These are phyloP conservation scores for Pseudogymnoascus pannorum DNA, from an alignment of 2,329 filamentous ascomycete species.

Conservation along the genomic window DNA sequence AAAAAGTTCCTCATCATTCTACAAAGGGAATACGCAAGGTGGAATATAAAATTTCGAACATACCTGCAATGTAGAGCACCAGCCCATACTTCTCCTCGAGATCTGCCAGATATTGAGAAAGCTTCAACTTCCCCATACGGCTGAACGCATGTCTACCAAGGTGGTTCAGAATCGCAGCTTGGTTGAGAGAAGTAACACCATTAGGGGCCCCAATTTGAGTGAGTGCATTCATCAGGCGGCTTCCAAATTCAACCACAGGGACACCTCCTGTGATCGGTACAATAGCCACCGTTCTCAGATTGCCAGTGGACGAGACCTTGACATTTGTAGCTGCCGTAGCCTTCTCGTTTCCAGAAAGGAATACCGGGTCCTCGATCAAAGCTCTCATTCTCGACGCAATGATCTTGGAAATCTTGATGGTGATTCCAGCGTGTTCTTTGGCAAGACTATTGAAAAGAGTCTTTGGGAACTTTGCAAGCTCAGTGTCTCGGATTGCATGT, in stretches of 20 bases:
- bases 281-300: conserved; percentile 86
- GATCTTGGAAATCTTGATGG: conserved; percentile 98
- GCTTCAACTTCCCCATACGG: conserved; percentile 91
- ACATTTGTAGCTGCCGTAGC: conserved; percentile 52
- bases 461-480: conserved; percentile 90
- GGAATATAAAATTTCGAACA: conserved; percentile 25
- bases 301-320: conserved; percentile 76
- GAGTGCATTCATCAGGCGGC: conserved; percentile 77
- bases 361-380: conserved; percentile 72
- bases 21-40: conserved; percentile 38
- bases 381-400: conserved; percentile 92
- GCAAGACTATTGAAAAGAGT: conserved; percentile 96
- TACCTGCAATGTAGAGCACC: conserved; percentile 84
- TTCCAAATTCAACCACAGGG: conserved; percentile 91
- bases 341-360: conserved; percentile 56
- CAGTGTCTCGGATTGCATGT: conserved; percentile 93
- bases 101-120: conserved; percentile 93
- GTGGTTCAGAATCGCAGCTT: conserved; percentile 89
- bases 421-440: conserved; percentile 94
- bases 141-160: conserved; percentile 94
- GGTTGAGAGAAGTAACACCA: conserved; percentile 85
- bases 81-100: conserved; percentile 95
- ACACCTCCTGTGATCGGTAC: conserved; percentile 86
- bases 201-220: conserved; percentile 83
- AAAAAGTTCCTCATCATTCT: conserved; percentile 26